Evolutionary conservation across 345 rosid genomes (phyloP).

Genomic region (Aquilaria malaccensis): DNA sequence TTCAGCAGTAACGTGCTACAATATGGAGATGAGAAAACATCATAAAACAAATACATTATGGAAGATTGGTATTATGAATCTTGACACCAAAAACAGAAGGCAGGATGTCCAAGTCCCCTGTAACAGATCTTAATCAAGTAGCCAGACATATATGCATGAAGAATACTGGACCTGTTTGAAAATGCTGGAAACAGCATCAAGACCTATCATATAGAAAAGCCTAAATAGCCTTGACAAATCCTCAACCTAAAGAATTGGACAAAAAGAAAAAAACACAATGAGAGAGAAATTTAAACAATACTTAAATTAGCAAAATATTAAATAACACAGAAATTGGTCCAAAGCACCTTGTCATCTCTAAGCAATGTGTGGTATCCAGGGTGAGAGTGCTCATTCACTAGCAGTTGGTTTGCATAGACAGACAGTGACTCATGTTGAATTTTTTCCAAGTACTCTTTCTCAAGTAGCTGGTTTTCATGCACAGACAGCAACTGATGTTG

Average conservation of each 20-base stretch:
- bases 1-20: constrained; percentile 64
- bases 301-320: constrained; percentile 2
- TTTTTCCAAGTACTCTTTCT: constrained; percentile 24
- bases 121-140: too few species aligned
- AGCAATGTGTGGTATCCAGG: constrained; percentile 58
- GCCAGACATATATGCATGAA: too few species aligned
- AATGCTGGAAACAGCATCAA: constrained; percentile 50
- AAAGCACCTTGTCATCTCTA: constrained; percentile 59
- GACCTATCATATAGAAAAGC: constrained; percentile 53
- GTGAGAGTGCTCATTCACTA: constrained; percentile 55
- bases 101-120: background rate
- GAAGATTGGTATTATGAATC: background rate
- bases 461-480: too few species aligned
- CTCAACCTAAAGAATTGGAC: constrained; percentile 35
- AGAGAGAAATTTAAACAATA: background rate
- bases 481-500: too few species aligned
- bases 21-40: background rate
- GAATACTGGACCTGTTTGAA: constrained; percentile 47
- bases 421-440: constrained; percentile 51
- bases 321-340: constrained; percentile 1
- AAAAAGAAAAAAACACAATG: too few species aligned
- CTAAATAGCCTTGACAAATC: constrained; percentile 75
- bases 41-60: background rate
- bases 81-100: background rate
- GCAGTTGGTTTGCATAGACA: constrained; percentile 44